Evolutionary conservation across 768 basidiomycete species (phyloP), one percentile per base, ranked within the genome.

Genomic region (Panellus pusillus): DNA sequence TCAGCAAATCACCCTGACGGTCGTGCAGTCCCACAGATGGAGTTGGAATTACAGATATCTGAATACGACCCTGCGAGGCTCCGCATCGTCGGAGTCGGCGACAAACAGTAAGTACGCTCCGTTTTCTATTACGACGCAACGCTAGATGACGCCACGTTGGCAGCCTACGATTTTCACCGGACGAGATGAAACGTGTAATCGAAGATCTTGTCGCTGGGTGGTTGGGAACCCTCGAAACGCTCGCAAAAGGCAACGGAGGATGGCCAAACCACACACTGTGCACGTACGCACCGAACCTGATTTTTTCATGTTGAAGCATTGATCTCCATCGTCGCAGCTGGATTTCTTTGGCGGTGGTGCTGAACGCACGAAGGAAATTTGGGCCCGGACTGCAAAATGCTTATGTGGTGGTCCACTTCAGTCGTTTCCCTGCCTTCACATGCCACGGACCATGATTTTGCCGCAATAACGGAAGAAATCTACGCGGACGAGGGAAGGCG

Each of bases 381-480:
- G 35, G 54, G 54, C n/a, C 43, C 54, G 2, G 47, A 36, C 12
- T 49, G 47, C 47, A 55, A 55, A 24, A 29, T 15, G 19, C 47
- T 55, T 17, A 4, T 45, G 42, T 50, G 47, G 54, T 55, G 9
- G 14, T 44, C 54, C 27, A 2, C 28, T 13, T 15, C 37, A 4
- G n/a, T 48, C 1, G n/a, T 31, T 11, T 49, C 54, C 5, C 41
- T 55, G 42, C 31, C 15, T 15, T 4, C 37, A 2, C 54, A 55
- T 35, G 9, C 50, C 13, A 55, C 36, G 36, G 54, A 55, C 9
- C 50, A 55, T 29, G 54, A 55, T 35, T 55, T 44, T 12, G 38
- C 20, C 13, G 43, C 4, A 4, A 55, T 45, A 32, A 31, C 20
- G 5, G 42, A 49, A 27, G 54, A 55, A 20, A 50, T 55, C 37